A percentile compares a stretch with the other conserved stretches of the same genome.
phyloP scores from a whole-genome alignment of 2,329 filamentous ascomycete species.

The Talaromyces marneffei region DNA sequence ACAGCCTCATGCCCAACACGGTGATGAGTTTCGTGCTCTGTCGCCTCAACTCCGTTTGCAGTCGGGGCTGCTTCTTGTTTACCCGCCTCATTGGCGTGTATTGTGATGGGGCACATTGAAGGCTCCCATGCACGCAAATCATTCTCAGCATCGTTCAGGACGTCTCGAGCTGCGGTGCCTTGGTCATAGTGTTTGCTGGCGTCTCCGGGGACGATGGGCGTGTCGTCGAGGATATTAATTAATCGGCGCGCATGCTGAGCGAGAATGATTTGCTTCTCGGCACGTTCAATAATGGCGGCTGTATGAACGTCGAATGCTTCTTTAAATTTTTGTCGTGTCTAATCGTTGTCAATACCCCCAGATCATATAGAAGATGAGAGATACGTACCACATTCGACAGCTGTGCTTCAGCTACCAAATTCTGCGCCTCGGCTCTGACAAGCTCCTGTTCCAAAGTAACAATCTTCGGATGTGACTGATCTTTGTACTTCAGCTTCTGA shows the following conservation, averaged over 20 bases:
- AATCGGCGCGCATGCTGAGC: constrained; percentile 85
- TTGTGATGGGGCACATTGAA: constrained; percentile 50
- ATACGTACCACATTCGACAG: constrained; percentile 79
- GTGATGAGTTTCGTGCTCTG: background rate
- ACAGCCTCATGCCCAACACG: background rate
- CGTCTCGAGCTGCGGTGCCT: constrained; percentile 64
- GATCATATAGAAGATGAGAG: background rate
- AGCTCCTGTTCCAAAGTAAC: constrained; percentile 91
- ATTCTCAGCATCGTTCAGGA: constrained; percentile 88
- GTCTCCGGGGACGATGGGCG: constrained; percentile 83
- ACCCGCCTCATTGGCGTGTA: constrained; percentile 45
- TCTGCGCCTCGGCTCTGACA: constrained; percentile 91
- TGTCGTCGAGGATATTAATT: constrained; percentile 79
- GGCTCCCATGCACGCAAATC: constrained; percentile 72
- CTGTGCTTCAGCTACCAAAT: constrained; percentile 91
- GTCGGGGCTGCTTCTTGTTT: background rate
- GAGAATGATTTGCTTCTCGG: constrained; percentile 93
- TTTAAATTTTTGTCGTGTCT: constrained; percentile 95
- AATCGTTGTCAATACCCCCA: constrained; percentile 1
- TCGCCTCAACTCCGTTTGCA: background rate
- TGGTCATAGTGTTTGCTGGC: constrained; percentile 62
- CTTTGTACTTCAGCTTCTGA: constrained; percentile 82
- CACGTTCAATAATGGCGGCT: constrained; percentile 84
- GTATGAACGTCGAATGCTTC: constrained; percentile 88
- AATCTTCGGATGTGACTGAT: constrained; percentile 75